Conservation (phyloP, 352 stramenopile genomes). For the Plasmopara viticola region DNA sequence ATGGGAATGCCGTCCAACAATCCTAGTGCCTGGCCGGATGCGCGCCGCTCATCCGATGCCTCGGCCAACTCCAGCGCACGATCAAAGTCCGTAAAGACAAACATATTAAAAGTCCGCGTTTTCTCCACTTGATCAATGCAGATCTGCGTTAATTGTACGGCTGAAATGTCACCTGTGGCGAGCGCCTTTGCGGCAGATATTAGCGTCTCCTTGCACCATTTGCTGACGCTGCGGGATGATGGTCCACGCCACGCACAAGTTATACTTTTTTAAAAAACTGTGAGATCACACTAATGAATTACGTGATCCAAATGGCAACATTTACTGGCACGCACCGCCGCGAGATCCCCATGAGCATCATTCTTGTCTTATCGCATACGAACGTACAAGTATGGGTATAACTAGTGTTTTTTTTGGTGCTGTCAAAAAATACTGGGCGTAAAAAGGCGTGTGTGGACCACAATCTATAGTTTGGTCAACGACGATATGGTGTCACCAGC, state of each 20-base stretch:
- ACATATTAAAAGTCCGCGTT: slow-evolving; percentile 74
- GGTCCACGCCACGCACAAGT: too few species aligned
- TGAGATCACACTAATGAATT: too few species aligned
- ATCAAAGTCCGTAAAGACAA: slow-evolving; percentile 67
- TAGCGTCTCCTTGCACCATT: slow-evolving; percentile 62
- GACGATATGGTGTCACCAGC: slow-evolving; percentile 10
- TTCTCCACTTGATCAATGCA: slow-evolving; percentile 74
- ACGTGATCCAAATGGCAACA: too few species aligned
- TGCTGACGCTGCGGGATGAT: slow-evolving; percentile 25
- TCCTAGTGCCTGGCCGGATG: slow-evolving; percentile 31
- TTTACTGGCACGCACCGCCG: too few species aligned
- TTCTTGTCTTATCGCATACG: too few species aligned
- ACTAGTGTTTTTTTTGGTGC: too few species aligned
- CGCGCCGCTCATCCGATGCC: slow-evolving; percentile 73
- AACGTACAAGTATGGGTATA: too few species aligned
- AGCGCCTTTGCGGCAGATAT: slow-evolving; percentile 48
- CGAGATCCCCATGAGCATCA: too few species aligned
- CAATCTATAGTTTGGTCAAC: too few species aligned
- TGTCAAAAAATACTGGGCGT: too few species aligned
- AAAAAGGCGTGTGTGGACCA: too few species aligned
- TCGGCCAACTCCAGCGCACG: slow-evolving; percentile 57
- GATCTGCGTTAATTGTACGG: slow-evolving; percentile 52
- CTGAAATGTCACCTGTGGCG: slow-evolving; percentile 35
- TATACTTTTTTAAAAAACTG: too few species aligned
- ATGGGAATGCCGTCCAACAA: slow-evolving; percentile 93